phyloP scores from a whole-genome alignment of 2,329 filamentous ascomycete species.

The Chrysoporthe puriensis region DNA sequence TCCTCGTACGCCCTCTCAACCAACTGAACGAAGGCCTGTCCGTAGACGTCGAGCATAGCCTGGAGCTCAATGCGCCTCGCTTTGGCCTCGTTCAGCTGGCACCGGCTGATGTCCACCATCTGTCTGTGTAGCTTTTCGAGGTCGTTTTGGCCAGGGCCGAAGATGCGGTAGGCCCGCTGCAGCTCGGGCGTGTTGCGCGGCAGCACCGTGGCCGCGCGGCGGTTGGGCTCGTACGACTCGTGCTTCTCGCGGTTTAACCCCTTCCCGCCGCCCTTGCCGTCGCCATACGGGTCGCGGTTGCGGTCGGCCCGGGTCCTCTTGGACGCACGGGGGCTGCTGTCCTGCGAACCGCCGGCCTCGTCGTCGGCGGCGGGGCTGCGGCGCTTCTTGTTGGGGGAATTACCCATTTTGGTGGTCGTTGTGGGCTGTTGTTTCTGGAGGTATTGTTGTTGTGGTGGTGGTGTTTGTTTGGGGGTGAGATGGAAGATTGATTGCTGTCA shows the following conservation, averaged over 20 bases:
- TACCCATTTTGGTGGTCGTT: neutral
- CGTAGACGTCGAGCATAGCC: neutral
- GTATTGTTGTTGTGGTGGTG: neutral
- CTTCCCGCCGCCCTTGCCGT: neutral
- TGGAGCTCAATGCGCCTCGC: neutral
- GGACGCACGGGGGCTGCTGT: neutral
- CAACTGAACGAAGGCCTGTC: neutral
- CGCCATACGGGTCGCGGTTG: neutral
- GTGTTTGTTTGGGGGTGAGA: neutral
- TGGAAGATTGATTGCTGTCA: neutral
- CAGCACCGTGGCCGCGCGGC: conserved; percentile 1
- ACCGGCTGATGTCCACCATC: neutral
- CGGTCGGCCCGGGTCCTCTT: neutral
- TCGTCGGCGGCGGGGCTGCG: neutral
- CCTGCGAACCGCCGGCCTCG: neutral
- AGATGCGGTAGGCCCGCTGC: conserved; percentile 23
- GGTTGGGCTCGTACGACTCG: neutral
- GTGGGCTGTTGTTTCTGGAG: neutral
- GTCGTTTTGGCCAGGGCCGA: conserved; percentile 12
- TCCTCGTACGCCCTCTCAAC: neutral
- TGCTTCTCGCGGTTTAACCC: neutral
- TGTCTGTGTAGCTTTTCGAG: neutral
- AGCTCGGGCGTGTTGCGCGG: conserved; percentile 12
- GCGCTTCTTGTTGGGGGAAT: neutral
- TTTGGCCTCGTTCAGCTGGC: neutral